These are phyloP conservation scores for Reticulascus tulasneorum DNA, from an alignment of 2,329 filamentous ascomycete species.

Conservation along the genomic window DNA sequence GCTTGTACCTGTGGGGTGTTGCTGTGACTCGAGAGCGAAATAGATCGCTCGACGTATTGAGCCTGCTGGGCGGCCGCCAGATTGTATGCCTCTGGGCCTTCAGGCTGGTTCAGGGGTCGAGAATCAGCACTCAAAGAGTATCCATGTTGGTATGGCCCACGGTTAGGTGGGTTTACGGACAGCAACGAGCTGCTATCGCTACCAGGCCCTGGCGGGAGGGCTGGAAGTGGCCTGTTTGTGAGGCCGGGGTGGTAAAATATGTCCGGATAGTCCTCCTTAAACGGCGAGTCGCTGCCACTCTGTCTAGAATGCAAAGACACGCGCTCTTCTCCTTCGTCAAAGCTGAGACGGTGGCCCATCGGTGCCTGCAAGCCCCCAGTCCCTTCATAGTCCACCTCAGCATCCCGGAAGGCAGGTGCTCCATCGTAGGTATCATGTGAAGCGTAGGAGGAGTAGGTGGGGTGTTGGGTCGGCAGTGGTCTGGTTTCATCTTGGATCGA, in stretches of 20 bases:
- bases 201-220: slow-evolving; percentile 55
- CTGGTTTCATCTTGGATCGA: slow-evolving; percentile 41
- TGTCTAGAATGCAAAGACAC: slow-evolving; percentile 52
- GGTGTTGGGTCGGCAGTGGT: slow-evolving; percentile 43
- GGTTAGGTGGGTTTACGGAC: slow-evolving; percentile 30
- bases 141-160: slow-evolving; percentile 37
- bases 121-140: slow-evolving; percentile 48
- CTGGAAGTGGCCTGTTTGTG: slow-evolving; percentile 59
- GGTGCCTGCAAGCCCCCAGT: slow-evolving; percentile 87
- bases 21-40: slow-evolving; percentile 78
- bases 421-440: slow-evolving; percentile 33
- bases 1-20: slow-evolving; percentile 74
- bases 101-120: slow-evolving; percentile 30
- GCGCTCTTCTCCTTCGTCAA: slow-evolving; percentile 86
- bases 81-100: slow-evolving; percentile 45
- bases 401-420: slow-evolving; percentile 47
- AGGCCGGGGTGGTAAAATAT: slow-evolving; percentile 92
- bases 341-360: slow-evolving; percentile 71
- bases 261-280: slow-evolving; percentile 74
- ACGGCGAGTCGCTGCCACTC: slow-evolving; percentile 62
- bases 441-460: slow-evolving; percentile 30
- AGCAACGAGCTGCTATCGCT: slow-evolving; percentile 57
- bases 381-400: slow-evolving; percentile 78
- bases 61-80: slow-evolving; percentile 27
- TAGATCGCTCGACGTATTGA: slow-evolving; percentile 62